Base-by-base conservation (phyloP, 192 early-diverging fungal species). In the Coemansia sp. region DNA sequence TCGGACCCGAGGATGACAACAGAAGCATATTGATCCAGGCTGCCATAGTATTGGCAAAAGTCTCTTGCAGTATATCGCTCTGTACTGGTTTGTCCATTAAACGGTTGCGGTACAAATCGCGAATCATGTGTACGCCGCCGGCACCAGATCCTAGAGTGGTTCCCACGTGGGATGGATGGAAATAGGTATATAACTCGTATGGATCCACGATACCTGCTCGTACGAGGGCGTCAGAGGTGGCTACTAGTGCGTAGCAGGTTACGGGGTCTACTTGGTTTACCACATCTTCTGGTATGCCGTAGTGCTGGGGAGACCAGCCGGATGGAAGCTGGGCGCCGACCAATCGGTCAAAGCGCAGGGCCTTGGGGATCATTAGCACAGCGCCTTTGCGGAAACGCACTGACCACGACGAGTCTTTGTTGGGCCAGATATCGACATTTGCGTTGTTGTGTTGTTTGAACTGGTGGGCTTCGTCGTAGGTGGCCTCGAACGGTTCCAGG, bases 11-110 rank as follows among this genome's bases (percentile, higher is more conserved):
- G 1, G 94, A 88, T 16, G 94, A 96, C 8, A 98, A 85, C 55
- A 98, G 82, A 68, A 98, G 86, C 90, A 98, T 89, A 85, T 98
- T 98, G 74, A 96, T 87, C 96, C 96, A 98, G 52, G 94, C 96
- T 18, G 93, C 56, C 8, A 73, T 80, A 2, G 65, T 72, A 29
- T 75, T 75, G 17, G 65, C 73, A 87, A 98, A 98, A 30, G 89
- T 90, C 83, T 98, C 96, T 64, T 98, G 96, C 68, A 96, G 79
- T 63, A 98, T 91, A 67, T 96, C 96, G 76, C 90, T 89, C 75
- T 94, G 93, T 20, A 94, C 87, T 45, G 89, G 91, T 73, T 89
- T 87, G 71, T 96, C 96, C 31, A 88, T 66, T 10, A 88, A 60
- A 42, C 96, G 92, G 22, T 87, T 88, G 63, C 84, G 80, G 87